Percentiles rank a stretch among this genome's conserved stretches.
phyloP scores from a whole-genome alignment of 495 filamentous ascomycete species.

The Penicillium maclennaniae region DNA sequence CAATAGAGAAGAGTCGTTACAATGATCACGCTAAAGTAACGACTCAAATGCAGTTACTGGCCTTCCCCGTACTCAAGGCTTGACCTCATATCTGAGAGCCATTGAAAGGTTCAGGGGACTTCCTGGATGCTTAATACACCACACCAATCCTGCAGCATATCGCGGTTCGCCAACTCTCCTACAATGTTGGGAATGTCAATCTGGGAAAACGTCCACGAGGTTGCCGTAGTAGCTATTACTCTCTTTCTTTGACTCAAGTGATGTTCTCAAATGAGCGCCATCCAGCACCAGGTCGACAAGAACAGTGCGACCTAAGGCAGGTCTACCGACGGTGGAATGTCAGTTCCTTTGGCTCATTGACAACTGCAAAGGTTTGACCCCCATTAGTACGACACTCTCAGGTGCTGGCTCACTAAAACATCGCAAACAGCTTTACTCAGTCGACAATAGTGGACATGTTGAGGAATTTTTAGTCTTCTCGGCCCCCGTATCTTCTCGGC shows the following conservation, averaged over 20 bases:
- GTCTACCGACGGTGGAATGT: neutral
- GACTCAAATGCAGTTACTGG: too few species aligned
- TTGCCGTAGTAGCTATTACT: slow-evolving; percentile 28
- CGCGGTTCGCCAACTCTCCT: slow-evolving; percentile 59
- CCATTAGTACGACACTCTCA: slow-evolving; percentile 28
- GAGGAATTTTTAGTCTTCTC: slow-evolving; percentile 31
- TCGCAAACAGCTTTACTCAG: slow-evolving; percentile 28
- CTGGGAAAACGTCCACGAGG: slow-evolving; percentile 34
- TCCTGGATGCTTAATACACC: slow-evolving; percentile 27
- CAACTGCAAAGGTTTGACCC: slow-evolving; percentile 34
- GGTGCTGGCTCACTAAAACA: slow-evolving; percentile 41
- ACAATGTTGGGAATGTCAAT: slow-evolving; percentile 48
- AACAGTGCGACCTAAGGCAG: slow-evolving; percentile 36
- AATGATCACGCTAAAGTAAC: too few species aligned
- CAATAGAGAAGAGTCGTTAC: too few species aligned
- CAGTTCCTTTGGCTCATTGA: neutral
- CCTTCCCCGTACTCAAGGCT: slow-evolving; percentile 36
- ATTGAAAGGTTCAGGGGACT: slow-evolving; percentile 32
- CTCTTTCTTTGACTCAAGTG: slow-evolving; percentile 36
- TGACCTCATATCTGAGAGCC: slow-evolving; percentile 28
- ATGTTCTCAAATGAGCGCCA: slow-evolving; percentile 26
- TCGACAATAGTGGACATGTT: slow-evolving; percentile 23
- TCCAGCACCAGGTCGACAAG: slow-evolving; percentile 31
- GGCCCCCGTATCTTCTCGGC: slow-evolving; percentile 18
- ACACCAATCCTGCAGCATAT: slow-evolving; percentile 63